Base-by-base conservation (phyloP, 129 eudicot species). In the Saussurea involucrata region DNA sequence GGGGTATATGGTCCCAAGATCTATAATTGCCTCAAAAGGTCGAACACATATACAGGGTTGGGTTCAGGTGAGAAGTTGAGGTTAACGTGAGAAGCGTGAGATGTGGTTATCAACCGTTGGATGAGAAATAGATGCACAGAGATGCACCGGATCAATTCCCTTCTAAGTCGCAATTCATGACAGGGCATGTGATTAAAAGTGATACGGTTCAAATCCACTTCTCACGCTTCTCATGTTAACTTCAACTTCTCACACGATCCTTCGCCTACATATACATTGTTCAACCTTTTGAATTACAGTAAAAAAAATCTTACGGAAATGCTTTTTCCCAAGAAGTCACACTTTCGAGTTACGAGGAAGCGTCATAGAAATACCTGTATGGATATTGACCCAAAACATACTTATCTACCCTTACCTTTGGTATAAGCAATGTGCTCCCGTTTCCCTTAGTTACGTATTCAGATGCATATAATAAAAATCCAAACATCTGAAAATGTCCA, bases 401-500 rank as follows among this genome's bases (percentile, higher is more conserved):
- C 75, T 28, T 18, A 58, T 57, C 31, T 34, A 31, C 78, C 60
- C 71, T 74, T 72, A 94, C 98, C 98, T 89, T 86, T 75, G 97
- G 93, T 89, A 94, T 94, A 60, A 72, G 83, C 83, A 94, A 82
- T 63, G 68, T 74, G 76, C 86, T 89, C 72, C 86, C 84, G 24
- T 85, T 86, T 73, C 84, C 84, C 36, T 83, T 80, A 44, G 76
- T 24, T 65, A 78, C 44, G 79, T 83, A 94, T 34, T 87, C 93
- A 20, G 98, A 84, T 44, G 81, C 83, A 83, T 91, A 94, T 44
- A 89, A 68, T 46, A 94, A 69, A 66, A 91, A 88, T 36, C 98
- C 98, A 79, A 89, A 91, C 93, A 91, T 94, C 98, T 94, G 97
- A 65, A 85, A 40, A 82, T 49, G 28, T 3, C 31, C 28, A 60